These are phyloP conservation scores for Metschnikowia henanensis DNA, from an alignment of 805 yeast genomes.

Conservation along the genomic window DNA sequence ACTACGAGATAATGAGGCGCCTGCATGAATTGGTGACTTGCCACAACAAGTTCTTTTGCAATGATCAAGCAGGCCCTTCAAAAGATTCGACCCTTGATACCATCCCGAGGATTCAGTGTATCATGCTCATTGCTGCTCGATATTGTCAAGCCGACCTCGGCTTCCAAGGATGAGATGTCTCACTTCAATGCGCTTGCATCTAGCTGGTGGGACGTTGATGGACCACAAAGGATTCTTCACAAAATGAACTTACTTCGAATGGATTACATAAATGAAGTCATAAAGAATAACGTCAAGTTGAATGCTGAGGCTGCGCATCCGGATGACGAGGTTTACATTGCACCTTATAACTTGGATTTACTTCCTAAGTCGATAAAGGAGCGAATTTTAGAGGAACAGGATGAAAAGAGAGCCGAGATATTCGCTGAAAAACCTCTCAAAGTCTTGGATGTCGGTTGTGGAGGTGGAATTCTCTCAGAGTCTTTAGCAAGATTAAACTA, in stretches of 20 bases:
- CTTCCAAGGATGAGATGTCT: constrained; percentile 61
- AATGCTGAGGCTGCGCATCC: constrained; percentile 29
- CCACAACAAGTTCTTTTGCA: constrained; percentile 8
- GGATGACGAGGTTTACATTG: constrained; percentile 61
- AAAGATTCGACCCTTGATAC: not conserved
- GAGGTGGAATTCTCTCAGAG: constrained; percentile 95
- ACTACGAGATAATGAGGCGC: not conserved
- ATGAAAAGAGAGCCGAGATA: constrained; percentile 40
- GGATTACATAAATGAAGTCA: constrained; percentile 76
- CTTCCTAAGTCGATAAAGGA: constrained; percentile 57
- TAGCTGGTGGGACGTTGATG: constrained; percentile 98
- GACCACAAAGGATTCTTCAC: constrained; percentile 91
- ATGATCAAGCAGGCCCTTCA: constrained; percentile 10
- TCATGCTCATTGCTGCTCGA: constrained; percentile 4
- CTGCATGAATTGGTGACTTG: constrained; percentile 3
- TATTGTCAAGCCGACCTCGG: constrained; percentile 29
- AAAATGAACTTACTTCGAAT: constrained; percentile 89
- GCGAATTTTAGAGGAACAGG: constrained; percentile 52
- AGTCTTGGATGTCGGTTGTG: constrained; percentile 93
- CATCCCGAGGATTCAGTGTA: constrained; percentile 7
- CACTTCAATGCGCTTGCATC: constrained; percentile 87
- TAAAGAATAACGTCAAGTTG: constrained; percentile 45
- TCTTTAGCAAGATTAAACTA: constrained; percentile 75
- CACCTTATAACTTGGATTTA: constrained; percentile 71
- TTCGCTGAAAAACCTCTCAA: constrained; percentile 38